Percentiles rank a stretch among this genome's conserved stretches.
Conservation (phyloP, 495 filamentous ascomycete species). For the Saxophila tyrrhenica region DNA sequence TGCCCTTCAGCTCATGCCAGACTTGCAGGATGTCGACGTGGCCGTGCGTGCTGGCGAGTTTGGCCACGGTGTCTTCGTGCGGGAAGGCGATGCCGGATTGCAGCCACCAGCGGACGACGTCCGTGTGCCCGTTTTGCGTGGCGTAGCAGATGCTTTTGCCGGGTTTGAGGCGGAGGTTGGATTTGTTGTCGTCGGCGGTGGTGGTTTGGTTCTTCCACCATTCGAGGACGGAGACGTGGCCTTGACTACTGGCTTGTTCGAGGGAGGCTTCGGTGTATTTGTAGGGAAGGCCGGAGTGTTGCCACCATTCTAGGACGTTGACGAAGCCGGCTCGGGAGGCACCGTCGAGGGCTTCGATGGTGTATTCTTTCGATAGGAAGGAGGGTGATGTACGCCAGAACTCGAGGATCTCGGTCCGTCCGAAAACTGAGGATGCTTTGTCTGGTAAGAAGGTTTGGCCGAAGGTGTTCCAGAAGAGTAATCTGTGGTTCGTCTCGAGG, state of each 20-base stretch:
- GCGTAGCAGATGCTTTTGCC: slow-evolving; percentile 71
- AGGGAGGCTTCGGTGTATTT: slow-evolving; percentile 78
- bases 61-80: slow-evolving; percentile 65
- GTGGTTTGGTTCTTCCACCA: slow-evolving; percentile 60
- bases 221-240: slow-evolving; percentile 70
- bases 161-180: slow-evolving; percentile 52
- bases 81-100: slow-evolving; percentile 60
- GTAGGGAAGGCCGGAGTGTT: slow-evolving; percentile 61
- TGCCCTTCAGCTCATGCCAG: slow-evolving; percentile 67
- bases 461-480: slow-evolving; percentile 72
- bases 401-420: slow-evolving; percentile 69
- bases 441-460: slow-evolving; percentile 71
- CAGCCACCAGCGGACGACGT: slow-evolving; percentile 73
- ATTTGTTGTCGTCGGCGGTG: slow-evolving; percentile 4
- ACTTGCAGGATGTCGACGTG: slow-evolving; percentile 72
- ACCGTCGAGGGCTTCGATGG: slow-evolving; percentile 70
- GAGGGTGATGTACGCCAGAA: slow-evolving; percentile 76
- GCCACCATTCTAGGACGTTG: slow-evolving; percentile 87
- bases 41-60: slow-evolving; percentile 74
- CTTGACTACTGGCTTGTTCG: slow-evolving; percentile 72
- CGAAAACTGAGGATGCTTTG: slow-evolving; percentile 75
- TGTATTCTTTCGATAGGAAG: slow-evolving; percentile 69
- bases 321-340: slow-evolving; percentile 74
- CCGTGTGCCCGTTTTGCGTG: slow-evolving; percentile 62
- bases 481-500: slow-evolving; percentile 63